Base-by-base conservation (phyloP, 805 yeast genomes). In the Kuraishia cidri region DNA sequence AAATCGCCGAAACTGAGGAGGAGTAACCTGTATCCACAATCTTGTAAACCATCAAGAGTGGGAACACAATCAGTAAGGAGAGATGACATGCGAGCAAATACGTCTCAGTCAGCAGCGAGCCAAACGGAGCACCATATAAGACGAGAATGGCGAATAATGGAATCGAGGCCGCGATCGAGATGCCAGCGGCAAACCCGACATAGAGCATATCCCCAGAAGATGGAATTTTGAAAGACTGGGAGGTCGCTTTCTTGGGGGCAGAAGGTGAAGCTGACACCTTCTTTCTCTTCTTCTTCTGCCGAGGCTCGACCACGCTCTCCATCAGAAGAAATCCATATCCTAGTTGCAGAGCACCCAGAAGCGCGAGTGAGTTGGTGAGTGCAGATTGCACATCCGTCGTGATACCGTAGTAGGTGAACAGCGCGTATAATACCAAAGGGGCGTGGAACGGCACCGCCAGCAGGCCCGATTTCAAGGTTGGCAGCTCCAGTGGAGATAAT, bases 81-180 rank as follows among this genome's bases (percentile, higher is more conserved):
- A 81, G 50, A 48, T 84, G 92, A 6, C 65, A 54, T 0, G 92
- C 61, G 30, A 83, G 56, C 4, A 79, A 48, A 41, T 66, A 64
- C 0, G 94, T 84, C 46, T 75, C 79, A 6, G 37, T 42, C 21
- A 68, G 37, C 23, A 66, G 62, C 2, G 72, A 60, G 1, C 72
- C 57, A 27, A 81, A 60, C 10, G 96, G 95, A 0, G 95, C 94
- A 6, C 97, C 97, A 47, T 84, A 73, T 9, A 86, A 45, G 2
- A 86, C 61, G 29, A 80, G 50, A 2, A 51, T 37, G 6, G 54
- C 36, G 38, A 61, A 64, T n/a, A 62, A 35, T 3, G 65, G 68
- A 2, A 58, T 24, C 5, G 72, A 46, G n/a, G 62, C 41, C 3
- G 57, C 17, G 1, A 60, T 19, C 2, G 70, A 50, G 3, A 64